Conservation (phyloP, 441 rosid species). For the Rhodomyrtus psidioides region DNA sequence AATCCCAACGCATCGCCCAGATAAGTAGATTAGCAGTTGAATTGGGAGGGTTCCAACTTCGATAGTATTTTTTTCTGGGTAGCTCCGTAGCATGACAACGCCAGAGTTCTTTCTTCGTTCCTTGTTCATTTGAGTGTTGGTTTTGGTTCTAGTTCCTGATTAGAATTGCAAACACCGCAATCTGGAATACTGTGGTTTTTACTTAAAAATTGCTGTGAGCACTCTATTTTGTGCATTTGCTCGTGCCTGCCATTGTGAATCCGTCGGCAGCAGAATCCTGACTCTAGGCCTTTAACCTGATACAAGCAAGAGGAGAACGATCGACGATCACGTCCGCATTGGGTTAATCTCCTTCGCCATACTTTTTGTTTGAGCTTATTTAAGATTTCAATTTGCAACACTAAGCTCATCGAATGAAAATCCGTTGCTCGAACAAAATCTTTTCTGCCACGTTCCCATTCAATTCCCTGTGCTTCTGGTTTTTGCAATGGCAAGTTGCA, state of each 20-base stretch:
- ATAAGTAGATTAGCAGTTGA: not conserved
- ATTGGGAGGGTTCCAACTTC: not conserved
- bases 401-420: not conserved
- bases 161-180: not conserved
- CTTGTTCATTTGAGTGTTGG: not conserved
- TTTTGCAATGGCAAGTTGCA: not conserved
- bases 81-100: not conserved
- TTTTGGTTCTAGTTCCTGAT: not conserved
- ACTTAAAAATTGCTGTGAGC: not conserved
- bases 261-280: not conserved
- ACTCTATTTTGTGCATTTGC: not conserved
- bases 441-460: not conserved
- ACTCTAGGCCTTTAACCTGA: not conserved
- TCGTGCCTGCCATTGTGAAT: not conserved
- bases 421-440: not conserved
- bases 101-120: not conserved
- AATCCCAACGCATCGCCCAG: not conserved
- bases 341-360: not conserved
- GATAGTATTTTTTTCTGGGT: not conserved
- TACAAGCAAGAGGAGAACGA: not conserved
- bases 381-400: not conserved
- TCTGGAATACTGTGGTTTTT: not conserved
- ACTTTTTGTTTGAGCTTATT: not conserved
- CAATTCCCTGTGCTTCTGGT: not conserved
- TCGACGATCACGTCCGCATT: not conserved